Percentiles rank a stretch among this genome's conserved stretches.
Conservation (phyloP, 2,329 filamentous ascomycete species). For the Myriosclerotinia duriaeana region DNA sequence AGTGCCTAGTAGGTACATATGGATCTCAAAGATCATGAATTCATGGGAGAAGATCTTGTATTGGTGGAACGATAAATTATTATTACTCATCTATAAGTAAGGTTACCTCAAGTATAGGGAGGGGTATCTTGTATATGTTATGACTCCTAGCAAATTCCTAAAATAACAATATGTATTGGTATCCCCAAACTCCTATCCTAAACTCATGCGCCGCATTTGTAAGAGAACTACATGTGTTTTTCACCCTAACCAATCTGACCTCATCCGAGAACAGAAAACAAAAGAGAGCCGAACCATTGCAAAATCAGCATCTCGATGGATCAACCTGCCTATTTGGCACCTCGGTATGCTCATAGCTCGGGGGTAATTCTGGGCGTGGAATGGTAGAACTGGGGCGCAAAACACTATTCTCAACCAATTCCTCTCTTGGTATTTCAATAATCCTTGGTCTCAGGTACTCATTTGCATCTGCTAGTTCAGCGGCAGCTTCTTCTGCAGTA, state of each 20-base stretch:
- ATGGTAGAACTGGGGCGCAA: constrained; percentile 21
- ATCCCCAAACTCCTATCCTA: not conserved
- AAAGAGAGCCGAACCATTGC: not conserved
- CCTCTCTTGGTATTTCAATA: constrained; percentile 35
- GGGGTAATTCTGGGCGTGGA: constrained; percentile 32
- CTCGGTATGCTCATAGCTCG: constrained; percentile 36
- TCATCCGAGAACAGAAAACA: not conserved
- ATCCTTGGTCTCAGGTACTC: constrained; percentile 37
- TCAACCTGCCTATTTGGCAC: constrained; percentile 18
- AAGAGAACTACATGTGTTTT: too few relatives aligned
- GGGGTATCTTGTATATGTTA: constrained; percentile 19
- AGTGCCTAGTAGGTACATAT: too few relatives aligned
- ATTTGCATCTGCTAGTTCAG: constrained; percentile 36
- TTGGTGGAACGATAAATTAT: not conserved
- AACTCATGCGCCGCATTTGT: too few relatives aligned
- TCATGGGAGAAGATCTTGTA: not conserved
- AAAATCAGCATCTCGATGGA: constrained; percentile 28
- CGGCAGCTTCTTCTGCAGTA: constrained; percentile 31
- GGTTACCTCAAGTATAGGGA: not conserved
- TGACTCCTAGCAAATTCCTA: constrained; percentile 7
- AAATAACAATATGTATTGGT: constrained; percentile 2
- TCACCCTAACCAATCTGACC: not conserved
- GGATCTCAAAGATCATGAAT: not conserved
- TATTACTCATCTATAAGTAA: constrained; percentile 16
- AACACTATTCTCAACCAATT: constrained; percentile 35